Percentiles rank a stretch among this genome's conserved stretches.
phyloP scores from a whole-genome alignment of 495 filamentous ascomycete genomes.

The Lophium mytilinum region DNA sequence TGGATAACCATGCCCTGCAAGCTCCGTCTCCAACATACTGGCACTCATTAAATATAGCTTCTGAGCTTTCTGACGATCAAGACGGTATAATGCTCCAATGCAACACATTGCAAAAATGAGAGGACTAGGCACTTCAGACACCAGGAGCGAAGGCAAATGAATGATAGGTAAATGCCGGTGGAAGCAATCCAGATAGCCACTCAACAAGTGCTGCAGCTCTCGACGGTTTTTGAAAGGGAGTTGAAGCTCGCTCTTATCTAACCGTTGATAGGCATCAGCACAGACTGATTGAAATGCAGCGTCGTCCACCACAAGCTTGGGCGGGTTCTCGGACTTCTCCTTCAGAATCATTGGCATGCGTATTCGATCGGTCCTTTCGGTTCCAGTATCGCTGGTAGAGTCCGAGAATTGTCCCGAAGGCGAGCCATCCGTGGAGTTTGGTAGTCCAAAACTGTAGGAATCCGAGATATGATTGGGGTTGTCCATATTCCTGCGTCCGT shows the following conservation, averaged over 20 bases:
- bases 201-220: background rate
- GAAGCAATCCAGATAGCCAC: conserved; percentile 2
- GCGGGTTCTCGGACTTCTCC: background rate
- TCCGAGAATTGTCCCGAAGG: too few species aligned
- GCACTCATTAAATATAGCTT: background rate
- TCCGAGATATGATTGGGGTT: too few species aligned
- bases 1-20: too few species aligned
- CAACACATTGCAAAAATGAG: conserved; percentile 2
- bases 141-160: background rate
- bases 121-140: background rate
- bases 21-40: too few species aligned
- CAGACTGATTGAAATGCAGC: background rate
- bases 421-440: too few species aligned
- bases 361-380: too few species aligned
- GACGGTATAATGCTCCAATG: conserved; percentile 2
- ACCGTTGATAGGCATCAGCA: background rate
- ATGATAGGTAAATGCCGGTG: conserved; percentile 1
- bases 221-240: background rate
- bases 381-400: too few species aligned
- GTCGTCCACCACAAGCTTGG: background rate
- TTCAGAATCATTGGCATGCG: background rate
- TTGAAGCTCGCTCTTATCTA: background rate
- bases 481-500: too few species aligned
- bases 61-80: background rate
- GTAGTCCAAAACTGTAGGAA: too few species aligned